phyloP scores from a whole-genome alignment of 495 filamentous ascomycete genomes.

The Cladorrhinum samala region DNA sequence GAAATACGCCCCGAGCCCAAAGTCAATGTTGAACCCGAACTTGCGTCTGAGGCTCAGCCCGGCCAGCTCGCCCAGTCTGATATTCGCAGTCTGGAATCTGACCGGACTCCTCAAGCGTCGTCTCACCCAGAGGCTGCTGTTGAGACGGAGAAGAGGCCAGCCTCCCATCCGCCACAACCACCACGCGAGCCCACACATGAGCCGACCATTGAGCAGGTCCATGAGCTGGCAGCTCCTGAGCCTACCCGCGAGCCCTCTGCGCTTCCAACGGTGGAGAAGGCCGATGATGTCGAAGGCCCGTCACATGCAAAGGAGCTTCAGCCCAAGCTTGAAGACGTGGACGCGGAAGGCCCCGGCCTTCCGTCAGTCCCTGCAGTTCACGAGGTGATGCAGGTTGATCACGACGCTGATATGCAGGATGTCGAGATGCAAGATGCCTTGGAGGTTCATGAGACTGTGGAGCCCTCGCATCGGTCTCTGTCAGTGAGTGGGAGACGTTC shows the following conservation, averaged over 20 bases:
- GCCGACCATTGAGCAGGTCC: slow-evolving; percentile 1
- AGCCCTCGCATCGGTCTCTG: slow-evolving; percentile 45
- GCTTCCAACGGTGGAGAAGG: slow-evolving; percentile 23
- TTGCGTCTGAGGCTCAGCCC: too few species aligned
- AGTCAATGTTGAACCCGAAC: too few species aligned
- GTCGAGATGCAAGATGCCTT: slow-evolving; percentile 42
- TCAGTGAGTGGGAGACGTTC: neutral
- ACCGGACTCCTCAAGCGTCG: too few species aligned
- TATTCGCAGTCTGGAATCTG: too few species aligned
- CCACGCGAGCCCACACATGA: neutral
- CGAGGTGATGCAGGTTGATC: slow-evolving; percentile 17
- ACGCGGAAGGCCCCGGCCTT: slow-evolving; percentile 27
- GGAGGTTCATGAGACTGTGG: slow-evolving; percentile 32
- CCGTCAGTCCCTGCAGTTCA: slow-evolving; percentile 24
- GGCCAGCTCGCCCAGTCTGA: too few species aligned
- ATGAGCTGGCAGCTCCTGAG: slow-evolving; percentile 8
- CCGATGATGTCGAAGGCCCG: slow-evolving; percentile 17
- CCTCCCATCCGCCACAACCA: slow-evolving; percentile 11
- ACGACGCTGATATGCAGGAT: slow-evolving; percentile 13
- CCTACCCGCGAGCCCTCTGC: slow-evolving; percentile 22
- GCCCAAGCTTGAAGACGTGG: slow-evolving; percentile 38
- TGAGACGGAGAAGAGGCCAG: neutral
- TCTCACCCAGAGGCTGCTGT: too few species aligned
- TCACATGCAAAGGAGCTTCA: slow-evolving; percentile 17
- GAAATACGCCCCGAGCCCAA: too few species aligned